phyloP scores from a whole-genome alignment of 2,329 filamentous ascomycete species.

The Periconia sp. region DNA sequence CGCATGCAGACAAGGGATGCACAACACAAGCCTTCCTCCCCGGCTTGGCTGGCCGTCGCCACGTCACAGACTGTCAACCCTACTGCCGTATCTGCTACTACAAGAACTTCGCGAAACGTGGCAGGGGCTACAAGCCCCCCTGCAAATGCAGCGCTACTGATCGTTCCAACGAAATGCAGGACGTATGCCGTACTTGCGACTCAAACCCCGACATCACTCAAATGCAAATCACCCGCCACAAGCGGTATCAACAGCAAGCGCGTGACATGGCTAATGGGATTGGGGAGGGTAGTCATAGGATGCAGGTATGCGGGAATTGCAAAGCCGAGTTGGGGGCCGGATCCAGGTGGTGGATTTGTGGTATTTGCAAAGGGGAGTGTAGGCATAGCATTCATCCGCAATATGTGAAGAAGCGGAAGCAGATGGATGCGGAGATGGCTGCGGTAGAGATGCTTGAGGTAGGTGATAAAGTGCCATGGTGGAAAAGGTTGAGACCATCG shows the following conservation, averaged over 20 bases:
- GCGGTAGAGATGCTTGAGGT: not conserved
- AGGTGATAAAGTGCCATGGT: conserved; percentile 1
- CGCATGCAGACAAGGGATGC: conserved; percentile 11
- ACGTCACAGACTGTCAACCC: conserved; percentile 17
- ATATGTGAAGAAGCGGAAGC: conserved; percentile 13
- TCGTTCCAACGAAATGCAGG: conserved; percentile 9
- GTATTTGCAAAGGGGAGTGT: conserved; percentile 23
- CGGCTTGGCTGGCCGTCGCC: conserved; percentile 17
- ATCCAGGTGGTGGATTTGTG: conserved; percentile 24
- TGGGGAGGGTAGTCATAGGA: no score
- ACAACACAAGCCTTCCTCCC: conserved; percentile 3
- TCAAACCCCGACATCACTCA: no score
- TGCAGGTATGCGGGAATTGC: conserved; percentile 21
- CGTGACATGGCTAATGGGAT: conserved; percentile 21
- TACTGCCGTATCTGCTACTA: conserved; percentile 24
- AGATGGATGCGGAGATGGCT: conserved; percentile 15
- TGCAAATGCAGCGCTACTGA: conserved; percentile 17
- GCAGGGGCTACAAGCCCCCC: conserved; percentile 4
- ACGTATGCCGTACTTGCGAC: conserved; percentile 16
- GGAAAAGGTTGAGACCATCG: conserved; percentile 7
- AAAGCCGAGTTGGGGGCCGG: conserved; percentile 17
- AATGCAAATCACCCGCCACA: conserved; percentile 11
- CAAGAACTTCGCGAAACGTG: conserved; percentile 5
- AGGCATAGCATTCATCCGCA: conserved; percentile 22
- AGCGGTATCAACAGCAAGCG: conserved; percentile 18